phyloP scores from a whole-genome alignment of 164 flowering plant genomes.

The Nelumbo lutea region DNA sequence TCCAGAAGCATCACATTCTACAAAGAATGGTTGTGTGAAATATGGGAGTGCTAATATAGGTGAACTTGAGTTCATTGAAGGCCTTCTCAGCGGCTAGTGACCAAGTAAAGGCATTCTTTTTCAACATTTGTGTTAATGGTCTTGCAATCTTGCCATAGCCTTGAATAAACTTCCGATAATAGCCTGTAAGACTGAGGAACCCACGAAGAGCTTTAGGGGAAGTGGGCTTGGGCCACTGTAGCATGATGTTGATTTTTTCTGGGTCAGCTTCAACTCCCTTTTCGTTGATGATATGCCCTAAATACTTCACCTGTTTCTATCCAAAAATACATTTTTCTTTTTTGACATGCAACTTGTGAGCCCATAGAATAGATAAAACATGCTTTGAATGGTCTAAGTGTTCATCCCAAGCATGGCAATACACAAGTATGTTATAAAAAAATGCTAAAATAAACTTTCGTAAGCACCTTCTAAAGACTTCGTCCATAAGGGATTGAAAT shows the following conservation, averaged over 20 bases:
- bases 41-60: not conserved
- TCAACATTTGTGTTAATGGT: not conserved
- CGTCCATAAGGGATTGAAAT: not conserved
- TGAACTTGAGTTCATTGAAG: not conserved
- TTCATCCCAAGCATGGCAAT: not conserved
- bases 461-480: not conserved
- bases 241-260: not conserved
- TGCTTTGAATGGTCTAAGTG: not conserved
- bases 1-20: not conserved
- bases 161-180: not conserved
- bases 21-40: not conserved
- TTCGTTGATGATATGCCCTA: not conserved
- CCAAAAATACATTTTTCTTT: not conserved
- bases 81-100: not conserved
- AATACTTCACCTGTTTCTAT: not conserved
- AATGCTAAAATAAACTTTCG: no score
- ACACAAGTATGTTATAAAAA: not conserved
- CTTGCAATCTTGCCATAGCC: not conserved
- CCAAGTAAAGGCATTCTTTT: not conserved
- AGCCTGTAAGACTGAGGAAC: not conserved
- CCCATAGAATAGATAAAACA: not conserved
- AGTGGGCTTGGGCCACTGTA: not conserved
- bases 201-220: not conserved
- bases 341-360: not conserved
- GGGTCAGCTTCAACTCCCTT: not conserved